Percentiles rank a stretch among this genome's conserved stretches.
phyloP scores from a whole-genome alignment of 345 rosid genomes.

The Iberis pinnata region DNA sequence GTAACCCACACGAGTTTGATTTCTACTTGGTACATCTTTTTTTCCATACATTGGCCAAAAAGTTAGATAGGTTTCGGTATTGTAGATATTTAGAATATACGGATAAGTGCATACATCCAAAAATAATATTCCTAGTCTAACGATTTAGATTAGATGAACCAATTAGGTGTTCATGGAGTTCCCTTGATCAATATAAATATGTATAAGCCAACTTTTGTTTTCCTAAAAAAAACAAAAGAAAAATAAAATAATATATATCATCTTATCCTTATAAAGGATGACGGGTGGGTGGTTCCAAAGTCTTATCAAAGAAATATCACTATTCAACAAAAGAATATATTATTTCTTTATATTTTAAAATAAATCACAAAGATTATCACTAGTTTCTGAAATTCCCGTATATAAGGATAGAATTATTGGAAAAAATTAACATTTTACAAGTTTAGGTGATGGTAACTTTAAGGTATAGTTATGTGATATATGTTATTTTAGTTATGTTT shows the following conservation, averaged over 20 bases:
- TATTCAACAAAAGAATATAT: not conserved
- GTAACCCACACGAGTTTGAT: constrained; percentile 11
- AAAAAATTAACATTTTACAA: not conserved
- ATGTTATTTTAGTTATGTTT: too few species aligned
- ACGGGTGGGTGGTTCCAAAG: constrained; percentile 15
- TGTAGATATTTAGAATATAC: too few species aligned
- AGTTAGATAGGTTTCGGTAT: too few species aligned
- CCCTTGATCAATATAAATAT: constrained; percentile 9
- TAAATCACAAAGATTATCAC: too few species aligned
- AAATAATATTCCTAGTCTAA: too few species aligned
- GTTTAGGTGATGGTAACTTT: constrained; percentile 6
- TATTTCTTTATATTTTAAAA: too few species aligned
- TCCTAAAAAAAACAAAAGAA: not conserved
- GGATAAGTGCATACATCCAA: too few species aligned
- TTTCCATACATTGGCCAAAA: too few species aligned
- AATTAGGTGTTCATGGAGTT: too few species aligned
- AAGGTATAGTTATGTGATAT: constrained; percentile 4
- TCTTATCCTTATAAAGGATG: constrained; percentile 24
- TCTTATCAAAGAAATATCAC: constrained; percentile 7
- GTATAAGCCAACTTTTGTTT: constrained; percentile 3
- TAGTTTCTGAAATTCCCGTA: too few species aligned
- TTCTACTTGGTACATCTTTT: not conserved
- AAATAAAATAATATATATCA: not conserved
- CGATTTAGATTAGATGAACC: too few species aligned
- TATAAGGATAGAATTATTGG: too few species aligned